phyloP scores from a whole-genome alignment of 169 alveolate genomes.

The Eimeria acervulina region DNA sequence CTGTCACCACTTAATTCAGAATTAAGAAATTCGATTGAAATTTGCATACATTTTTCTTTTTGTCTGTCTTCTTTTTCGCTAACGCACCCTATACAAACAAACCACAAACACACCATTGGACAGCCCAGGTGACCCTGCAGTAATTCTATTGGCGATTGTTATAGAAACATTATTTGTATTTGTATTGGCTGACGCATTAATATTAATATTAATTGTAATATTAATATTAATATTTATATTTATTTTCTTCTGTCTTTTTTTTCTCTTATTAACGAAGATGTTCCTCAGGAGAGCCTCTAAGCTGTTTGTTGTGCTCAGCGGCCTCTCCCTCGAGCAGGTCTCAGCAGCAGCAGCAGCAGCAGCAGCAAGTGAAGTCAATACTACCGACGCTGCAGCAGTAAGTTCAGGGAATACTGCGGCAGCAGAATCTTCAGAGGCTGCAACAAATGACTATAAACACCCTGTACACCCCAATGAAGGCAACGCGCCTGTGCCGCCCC shows the following conservation, averaged over 20 bases:
- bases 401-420: background rate
- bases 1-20: background rate
- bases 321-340: background rate
- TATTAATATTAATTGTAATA: too few relatives aligned
- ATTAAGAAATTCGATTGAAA: background rate
- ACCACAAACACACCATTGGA: background rate
- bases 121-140: background rate
- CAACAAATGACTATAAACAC: background rate
- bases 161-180: too few relatives aligned
- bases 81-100: background rate
- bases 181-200: too few relatives aligned
- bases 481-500: background rate
- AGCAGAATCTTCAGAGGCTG: background rate
- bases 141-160: too few relatives aligned
- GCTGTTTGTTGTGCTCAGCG: background rate
- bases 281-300: background rate
- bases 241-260: background rate
- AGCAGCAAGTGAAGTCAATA: background rate
- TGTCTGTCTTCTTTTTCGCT: background rate
- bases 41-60: background rate
- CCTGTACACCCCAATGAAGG: background rate
- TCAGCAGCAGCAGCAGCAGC: constrained; percentile 13
- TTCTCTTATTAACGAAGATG: background rate
- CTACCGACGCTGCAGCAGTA: background rate
- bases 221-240: background rate